These are phyloP conservation scores for Nicotiana tabacum DNA, from an alignment of 257 asterid genomes.

Conservation along the genomic window DNA sequence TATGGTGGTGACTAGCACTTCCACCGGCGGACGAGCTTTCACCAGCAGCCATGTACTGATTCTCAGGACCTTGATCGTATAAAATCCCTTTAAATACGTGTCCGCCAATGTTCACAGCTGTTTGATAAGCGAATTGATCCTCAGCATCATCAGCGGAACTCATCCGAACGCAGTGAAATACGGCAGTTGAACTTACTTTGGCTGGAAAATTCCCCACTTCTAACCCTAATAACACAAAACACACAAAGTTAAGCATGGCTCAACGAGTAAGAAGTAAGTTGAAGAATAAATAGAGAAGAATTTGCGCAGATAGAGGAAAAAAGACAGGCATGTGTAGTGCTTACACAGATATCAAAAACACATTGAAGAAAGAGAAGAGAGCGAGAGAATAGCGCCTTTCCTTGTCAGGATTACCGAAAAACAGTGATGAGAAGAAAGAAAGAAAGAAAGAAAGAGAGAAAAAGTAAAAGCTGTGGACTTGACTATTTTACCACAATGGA, in stretches of 20 bases:
- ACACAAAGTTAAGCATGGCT: neutral
- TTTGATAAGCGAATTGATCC: conserved; percentile 77
- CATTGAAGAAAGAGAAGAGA: neutral
- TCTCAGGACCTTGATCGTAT: conserved; percentile 82
- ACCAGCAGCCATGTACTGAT: conserved; percentile 56
- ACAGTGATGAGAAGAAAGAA: conserved; percentile 32
- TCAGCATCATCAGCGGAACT: conserved; percentile 68
- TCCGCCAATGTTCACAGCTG: conserved; percentile 88
- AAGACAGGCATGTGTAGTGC: conserved; percentile 9
- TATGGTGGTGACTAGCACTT: conserved; percentile 57
- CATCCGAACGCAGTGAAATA: conserved; percentile 81
- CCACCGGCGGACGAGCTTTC: conserved; percentile 82
- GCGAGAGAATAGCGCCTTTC: conserved; percentile 27
- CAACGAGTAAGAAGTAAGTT: neutral
- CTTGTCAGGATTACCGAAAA: conserved; percentile 39
- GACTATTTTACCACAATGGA: neutral
- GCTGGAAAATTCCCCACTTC: conserved; percentile 77
- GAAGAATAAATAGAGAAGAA: neutral
- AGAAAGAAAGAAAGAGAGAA: conserved; percentile 18
- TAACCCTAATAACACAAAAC: conserved; percentile 49
- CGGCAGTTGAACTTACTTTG: conserved; percentile 68
- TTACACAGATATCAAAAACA: conserved; percentile 19
- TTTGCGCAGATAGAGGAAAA: conserved; percentile 5
- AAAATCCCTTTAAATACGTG: conserved; percentile 88
- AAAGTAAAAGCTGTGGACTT: conserved; percentile 26